Evolutionary conservation across 106 monocot genomes (phyloP).

Genomic region (Acorus calamus): DNA sequence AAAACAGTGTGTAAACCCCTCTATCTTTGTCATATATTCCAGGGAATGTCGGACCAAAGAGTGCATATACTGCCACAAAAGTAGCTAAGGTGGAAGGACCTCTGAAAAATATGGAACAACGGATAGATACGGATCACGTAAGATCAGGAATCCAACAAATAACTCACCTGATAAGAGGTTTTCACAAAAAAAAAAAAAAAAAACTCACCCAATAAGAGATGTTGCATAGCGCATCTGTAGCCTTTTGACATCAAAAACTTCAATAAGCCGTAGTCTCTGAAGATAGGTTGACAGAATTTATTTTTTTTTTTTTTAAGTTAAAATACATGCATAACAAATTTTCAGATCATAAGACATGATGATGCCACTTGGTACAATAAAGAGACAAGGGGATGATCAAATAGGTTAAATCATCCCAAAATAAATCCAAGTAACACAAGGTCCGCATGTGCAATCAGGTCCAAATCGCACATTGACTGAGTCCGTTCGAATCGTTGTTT

Average conservation of each 20-base stretch:
- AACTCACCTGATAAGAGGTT: neutral
- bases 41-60: slow-evolving; percentile 90
- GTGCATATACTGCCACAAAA: slow-evolving; percentile 76
- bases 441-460: no score
- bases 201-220: slow-evolving; percentile 71
- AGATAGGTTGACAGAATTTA: neutral
- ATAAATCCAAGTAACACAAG: no score
- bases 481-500: no score
- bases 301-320: no score
- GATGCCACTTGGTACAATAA: no score
- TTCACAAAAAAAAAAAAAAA: neutral
- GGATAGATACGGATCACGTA: neutral
- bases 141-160: neutral
- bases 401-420: no score
- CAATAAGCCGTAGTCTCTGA: slow-evolving; percentile 84
- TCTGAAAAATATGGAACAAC: slow-evolving; percentile 25
- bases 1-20: slow-evolving; percentile 85
- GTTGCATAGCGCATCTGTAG: slow-evolving; percentile 93
- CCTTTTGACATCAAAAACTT: slow-evolving; percentile 80
- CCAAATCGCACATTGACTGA: no score
- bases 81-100: slow-evolving; percentile 83
- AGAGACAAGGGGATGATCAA: no score
- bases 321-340: neutral
- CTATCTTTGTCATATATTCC: slow-evolving; percentile 87
- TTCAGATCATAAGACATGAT: no score